phyloP scores from a whole-genome alignment of 768 basidiomycete species.

The Auricularia cornea region DNA sequence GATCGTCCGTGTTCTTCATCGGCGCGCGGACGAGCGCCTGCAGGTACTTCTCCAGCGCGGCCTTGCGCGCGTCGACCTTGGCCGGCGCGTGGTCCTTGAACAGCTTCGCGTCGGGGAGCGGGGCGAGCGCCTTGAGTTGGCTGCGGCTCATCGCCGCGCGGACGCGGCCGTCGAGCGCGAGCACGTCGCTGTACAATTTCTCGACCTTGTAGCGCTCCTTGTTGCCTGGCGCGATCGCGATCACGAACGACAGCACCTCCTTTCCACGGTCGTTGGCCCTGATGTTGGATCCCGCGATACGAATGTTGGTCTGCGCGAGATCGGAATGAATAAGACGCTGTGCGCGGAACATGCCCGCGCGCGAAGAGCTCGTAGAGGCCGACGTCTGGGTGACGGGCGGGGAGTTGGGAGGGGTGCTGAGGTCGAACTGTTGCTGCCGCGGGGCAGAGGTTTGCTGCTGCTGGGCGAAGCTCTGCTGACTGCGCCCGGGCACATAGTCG shows the following conservation, averaged over 20 bases:
- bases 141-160: constrained; percentile 47
- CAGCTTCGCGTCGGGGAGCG: constrained; percentile 82
- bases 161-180: constrained; percentile 77
- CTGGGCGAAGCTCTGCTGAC: not conserved
- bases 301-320: constrained; percentile 60
- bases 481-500: not conserved
- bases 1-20: constrained; percentile 78
- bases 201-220: constrained; percentile 79
- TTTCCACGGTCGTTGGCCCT: constrained; percentile 84
- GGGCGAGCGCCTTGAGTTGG: constrained; percentile 60
- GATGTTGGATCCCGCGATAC: constrained; percentile 75
- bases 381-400: not conserved
- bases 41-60: constrained; percentile 68
- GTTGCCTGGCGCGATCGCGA: constrained; percentile 62
- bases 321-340: constrained; percentile 35
- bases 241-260: constrained; percentile 84
- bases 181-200: constrained; percentile 89
- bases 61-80: constrained; percentile 91
- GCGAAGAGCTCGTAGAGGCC: not conserved
- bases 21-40: constrained; percentile 75
- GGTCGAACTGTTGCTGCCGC: not conserved
- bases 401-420: not conserved
- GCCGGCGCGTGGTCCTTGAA: constrained; percentile 98
- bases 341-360: not conserved
- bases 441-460: not conserved